Evolutionary conservation across 1,284 basidiomycete species (phyloP).

Genomic region (Pascua sp.): DNA sequence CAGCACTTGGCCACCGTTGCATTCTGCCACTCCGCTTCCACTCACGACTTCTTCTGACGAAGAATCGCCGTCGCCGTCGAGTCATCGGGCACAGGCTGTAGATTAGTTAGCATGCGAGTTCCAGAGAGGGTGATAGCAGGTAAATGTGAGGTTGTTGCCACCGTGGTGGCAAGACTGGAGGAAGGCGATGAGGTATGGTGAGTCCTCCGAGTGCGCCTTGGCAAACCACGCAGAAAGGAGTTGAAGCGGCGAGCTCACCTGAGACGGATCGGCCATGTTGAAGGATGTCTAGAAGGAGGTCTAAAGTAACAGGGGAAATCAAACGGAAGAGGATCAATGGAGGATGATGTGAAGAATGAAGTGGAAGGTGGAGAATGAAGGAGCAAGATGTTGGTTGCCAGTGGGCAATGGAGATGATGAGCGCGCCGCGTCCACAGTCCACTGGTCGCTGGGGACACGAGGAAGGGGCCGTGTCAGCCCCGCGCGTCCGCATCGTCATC

Average conservation of each 20-base stretch:
- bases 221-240: constrained; percentile 4
- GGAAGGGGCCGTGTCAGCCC: too few species aligned
- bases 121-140: too few species aligned
- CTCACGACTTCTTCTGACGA: constrained; percentile 92
- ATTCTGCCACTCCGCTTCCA: constrained; percentile 19
- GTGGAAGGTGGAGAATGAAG: background rate
- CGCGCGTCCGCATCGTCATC: too few species aligned
- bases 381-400: background rate
- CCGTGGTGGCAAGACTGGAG: too few species aligned
- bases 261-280: constrained; percentile 23
- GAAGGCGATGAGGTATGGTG: background rate
- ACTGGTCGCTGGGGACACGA: too few species aligned
- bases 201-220: too few species aligned
- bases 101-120: background rate
- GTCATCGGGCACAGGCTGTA: constrained; percentile 39
- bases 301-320: background rate
- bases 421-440: too few species aligned
- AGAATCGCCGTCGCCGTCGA: constrained; percentile 84
- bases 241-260: constrained; percentile 15
- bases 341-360: background rate
- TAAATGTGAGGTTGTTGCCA: too few species aligned
- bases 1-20: constrained; percentile 1
- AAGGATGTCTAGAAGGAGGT: background rate
- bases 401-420: too few species aligned
- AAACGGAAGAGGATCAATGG: background rate